Base-by-base conservation (phyloP, 1,284 basidiomycete genomes). In the Quambalaria eucalypti region DNA sequence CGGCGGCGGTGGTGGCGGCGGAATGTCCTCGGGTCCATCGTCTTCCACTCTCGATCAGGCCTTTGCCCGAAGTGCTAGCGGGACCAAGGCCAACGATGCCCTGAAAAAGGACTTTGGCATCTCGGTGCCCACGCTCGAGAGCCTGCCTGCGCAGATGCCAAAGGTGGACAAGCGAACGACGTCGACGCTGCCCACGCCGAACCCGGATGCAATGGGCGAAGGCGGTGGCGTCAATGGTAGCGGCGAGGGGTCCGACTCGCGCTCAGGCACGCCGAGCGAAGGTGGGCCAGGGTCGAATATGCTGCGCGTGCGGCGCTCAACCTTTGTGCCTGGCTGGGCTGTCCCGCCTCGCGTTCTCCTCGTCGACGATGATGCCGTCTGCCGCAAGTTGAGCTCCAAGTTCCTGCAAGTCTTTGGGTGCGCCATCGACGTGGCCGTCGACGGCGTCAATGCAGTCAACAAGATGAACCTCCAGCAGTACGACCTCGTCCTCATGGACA, bases 381-480 rank as follows among this genome's bases (percentile, higher is more conserved):
- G 86, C 73, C 79, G 92, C 52, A 86, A 85, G 69, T 78, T 97
- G 56, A 87, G 87, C 62, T 87, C 84, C 80, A 95, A 93, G 78
- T 95, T 96, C 76, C 77, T 97, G 73, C 87, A 95, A 77, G 87
- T 96, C 48, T 93, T 93, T 77, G 92, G 92, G 49, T 96, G 91
- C 75, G 85, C 86, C 63, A 92, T 88, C 64, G 91, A 97, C 69
- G 87, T 93, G 36, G 92, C 91, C 1, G 88, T 91, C 36, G 80
- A 97, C 77, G 92, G 91, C 0, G 83, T 91, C n/a, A 84, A 85
- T 10, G 92, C 92, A 0, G 89, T 97, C 54, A 87, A 88, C 72
- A 92, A 89, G 82, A 95, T 96, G 89, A 93, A 92, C 76, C 76
- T 88, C 73, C 87, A 79, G 44, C 89, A 92, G 79, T 96, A 95